phyloP scores from a whole-genome alignment of 495 filamentous ascomycete genomes.

The Stereocaulon alpinum region DNA sequence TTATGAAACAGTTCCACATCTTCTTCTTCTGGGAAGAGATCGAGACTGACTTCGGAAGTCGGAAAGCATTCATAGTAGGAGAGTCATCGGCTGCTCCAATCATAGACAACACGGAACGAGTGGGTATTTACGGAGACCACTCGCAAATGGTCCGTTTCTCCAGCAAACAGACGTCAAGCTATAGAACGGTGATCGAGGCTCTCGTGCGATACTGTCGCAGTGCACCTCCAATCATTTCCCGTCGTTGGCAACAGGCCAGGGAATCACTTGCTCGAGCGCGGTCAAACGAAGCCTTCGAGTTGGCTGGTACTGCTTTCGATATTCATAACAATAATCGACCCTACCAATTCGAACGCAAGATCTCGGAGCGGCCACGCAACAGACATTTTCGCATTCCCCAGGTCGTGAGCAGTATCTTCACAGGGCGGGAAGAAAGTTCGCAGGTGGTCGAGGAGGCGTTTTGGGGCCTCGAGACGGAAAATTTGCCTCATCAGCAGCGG shows the following conservation, averaged over 20 bases:
- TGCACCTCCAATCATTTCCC: constrained; percentile 15
- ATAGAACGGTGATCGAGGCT: constrained; percentile 18
- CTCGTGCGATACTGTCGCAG: constrained; percentile 16
- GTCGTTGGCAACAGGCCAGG: constrained; percentile 13
- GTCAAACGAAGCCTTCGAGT: constrained; percentile 13
- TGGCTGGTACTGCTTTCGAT: constrained; percentile 13
- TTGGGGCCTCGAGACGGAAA: not conserved
- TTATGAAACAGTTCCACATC: constrained; percentile 30
- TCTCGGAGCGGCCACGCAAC: constrained; percentile 16
- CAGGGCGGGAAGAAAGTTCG: constrained; percentile 21
- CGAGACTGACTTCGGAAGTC: constrained; percentile 17
- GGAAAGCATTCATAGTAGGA: constrained; percentile 27
- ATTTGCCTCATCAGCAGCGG: constrained; percentile 15
- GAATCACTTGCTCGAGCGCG: constrained; percentile 6
- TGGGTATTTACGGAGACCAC: constrained; percentile 26
- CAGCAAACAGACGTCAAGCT: constrained; percentile 15
- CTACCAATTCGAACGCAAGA: constrained; percentile 9
- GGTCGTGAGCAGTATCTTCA: constrained; percentile 27
- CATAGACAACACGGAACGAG: constrained; percentile 27
- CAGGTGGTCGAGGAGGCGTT: constrained; percentile 1
- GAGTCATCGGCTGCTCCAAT: constrained; percentile 30
- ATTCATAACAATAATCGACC: constrained; percentile 11
- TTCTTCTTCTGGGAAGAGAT: constrained; percentile 32
- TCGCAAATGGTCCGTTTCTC: constrained; percentile 20
- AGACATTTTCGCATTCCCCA: constrained; percentile 28